Conservation (phyloP, 2,329 filamentous ascomycete species). For the Fusarium ramigenum region DNA sequence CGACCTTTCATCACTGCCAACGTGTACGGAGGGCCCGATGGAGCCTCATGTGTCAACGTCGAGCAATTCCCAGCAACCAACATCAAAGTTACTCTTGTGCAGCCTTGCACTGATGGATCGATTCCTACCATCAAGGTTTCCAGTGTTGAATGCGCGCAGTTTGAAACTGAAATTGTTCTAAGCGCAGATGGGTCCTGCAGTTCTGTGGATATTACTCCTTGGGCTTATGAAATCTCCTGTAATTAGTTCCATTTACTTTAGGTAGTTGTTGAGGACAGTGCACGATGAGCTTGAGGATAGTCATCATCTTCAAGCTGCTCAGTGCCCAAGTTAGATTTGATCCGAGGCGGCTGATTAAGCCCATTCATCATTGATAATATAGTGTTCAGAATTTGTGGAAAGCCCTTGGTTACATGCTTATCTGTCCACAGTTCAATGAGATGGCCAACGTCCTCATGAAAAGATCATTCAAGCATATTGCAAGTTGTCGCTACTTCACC, state of each 20-base stretch:
- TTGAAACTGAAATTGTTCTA: not conserved
- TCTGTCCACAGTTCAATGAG: too few relatives aligned
- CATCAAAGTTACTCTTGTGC: not conserved
- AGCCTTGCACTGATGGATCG: not conserved
- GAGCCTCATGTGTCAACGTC: not conserved
- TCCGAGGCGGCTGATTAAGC: rapidly evolving
- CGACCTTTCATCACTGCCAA: not conserved
- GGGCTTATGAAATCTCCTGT: not conserved
- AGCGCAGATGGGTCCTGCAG: not conserved
- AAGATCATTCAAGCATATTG: not conserved
- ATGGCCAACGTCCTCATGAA: not conserved
- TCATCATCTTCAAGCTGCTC: not conserved
- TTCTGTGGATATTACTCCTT: not conserved
- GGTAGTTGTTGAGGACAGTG: too few relatives aligned
- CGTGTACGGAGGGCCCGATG: not conserved
- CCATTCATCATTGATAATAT: rapidly evolving
- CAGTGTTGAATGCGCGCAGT: not conserved
- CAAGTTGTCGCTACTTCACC: not conserved
- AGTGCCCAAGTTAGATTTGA: too few relatives aligned
- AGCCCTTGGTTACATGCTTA: not conserved
- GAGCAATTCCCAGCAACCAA: not conserved
- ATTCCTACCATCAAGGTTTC: not conserved
- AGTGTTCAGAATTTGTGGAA: not conserved
- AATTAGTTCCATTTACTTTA: not conserved
- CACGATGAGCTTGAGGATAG: not conserved